Percentiles rank a stretch among this genome's conserved stretches.
phyloP scores from a whole-genome alignment of 2,329 filamentous ascomycete species.

The Ploettnerulaceae sp. region DNA sequence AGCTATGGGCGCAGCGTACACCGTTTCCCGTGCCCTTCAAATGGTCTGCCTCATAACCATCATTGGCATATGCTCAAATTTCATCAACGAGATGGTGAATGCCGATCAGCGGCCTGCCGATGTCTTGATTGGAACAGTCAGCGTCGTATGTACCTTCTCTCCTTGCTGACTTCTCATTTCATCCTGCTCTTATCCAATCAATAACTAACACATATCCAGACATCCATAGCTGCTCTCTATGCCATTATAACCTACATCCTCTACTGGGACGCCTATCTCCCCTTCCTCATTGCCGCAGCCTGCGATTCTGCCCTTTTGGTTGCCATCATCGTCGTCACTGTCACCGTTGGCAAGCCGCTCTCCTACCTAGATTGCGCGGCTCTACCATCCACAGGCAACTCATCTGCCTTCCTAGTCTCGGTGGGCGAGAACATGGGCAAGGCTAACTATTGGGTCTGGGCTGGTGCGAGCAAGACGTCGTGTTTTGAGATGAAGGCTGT shows the following conservation, averaged over 20 bases:
- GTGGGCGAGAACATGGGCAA: conserved; percentile 41
- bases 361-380: conserved; percentile 68
- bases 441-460: conserved; percentile 44
- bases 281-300: conserved; percentile 62
- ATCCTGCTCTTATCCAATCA: background rate
- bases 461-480: conserved; percentile 51
- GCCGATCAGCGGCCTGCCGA: conserved; percentile 61
- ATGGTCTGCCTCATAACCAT: conserved; percentile 67
- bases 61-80: conserved; percentile 77
- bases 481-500: conserved; percentile 83
- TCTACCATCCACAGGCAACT: conserved; percentile 41
- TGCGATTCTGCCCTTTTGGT: conserved; percentile 68
- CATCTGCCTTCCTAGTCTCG: conserved; percentile 41
- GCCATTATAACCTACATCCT: conserved; percentile 75
- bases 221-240: conserved; percentile 75
- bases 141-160: conserved; percentile 57
- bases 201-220: conserved; percentile 44
- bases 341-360: conserved; percentile 74
- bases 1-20: conserved; percentile 74
- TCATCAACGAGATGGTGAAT: conserved; percentile 70
- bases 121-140: conserved; percentile 72
- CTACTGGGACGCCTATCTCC: conserved; percentile 70
- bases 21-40: conserved; percentile 66
- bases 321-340: conserved; percentile 71
- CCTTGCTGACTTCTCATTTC: background rate